phyloP scores from a whole-genome alignment of 2,329 filamentous ascomycete species.

The Microcyclosporella mali region DNA sequence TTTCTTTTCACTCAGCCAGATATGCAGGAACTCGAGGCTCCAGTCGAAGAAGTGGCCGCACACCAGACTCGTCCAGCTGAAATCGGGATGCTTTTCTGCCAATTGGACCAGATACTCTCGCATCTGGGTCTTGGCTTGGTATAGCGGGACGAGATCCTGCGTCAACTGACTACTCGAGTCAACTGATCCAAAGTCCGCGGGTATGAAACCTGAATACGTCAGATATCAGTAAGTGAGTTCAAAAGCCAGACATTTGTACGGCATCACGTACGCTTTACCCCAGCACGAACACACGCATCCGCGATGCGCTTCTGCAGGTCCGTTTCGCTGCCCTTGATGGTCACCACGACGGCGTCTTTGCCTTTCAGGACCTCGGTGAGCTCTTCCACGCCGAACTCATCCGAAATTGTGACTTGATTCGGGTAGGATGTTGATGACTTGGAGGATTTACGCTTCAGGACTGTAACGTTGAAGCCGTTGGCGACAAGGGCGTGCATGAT shows the following conservation, averaged over 20 bases:
- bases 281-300: slow-evolving; percentile 53
- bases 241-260: too few relatives aligned
- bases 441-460: slow-evolving; percentile 48
- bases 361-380: slow-evolving; percentile 48
- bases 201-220: slow-evolving; percentile 43
- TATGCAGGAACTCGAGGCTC: slow-evolving; percentile 50
- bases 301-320: slow-evolving; percentile 48
- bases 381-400: slow-evolving; percentile 44
- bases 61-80: slow-evolving; percentile 57
- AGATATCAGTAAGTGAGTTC: not conserved
- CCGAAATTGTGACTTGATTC: slow-evolving; percentile 36
- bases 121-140: slow-evolving; percentile 43
- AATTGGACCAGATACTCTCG: slow-evolving; percentile 49
- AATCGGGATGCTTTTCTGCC: slow-evolving; percentile 31
- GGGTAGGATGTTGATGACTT: slow-evolving; percentile 34
- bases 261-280: slow-evolving; percentile 45
- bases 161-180: slow-evolving; percentile 34
- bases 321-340: slow-evolving; percentile 39
- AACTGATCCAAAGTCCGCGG: slow-evolving; percentile 52
- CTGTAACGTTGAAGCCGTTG: slow-evolving; percentile 48
- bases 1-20: slow-evolving; percentile 45
- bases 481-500: slow-evolving; percentile 38
- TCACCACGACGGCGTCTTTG: slow-evolving; percentile 52
- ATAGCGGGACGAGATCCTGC: slow-evolving; percentile 45
- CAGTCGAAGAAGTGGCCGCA: slow-evolving; percentile 58